Conservation (phyloP, 495 filamentous ascomycete genomes). For the Tirmania nivea region DNA sequence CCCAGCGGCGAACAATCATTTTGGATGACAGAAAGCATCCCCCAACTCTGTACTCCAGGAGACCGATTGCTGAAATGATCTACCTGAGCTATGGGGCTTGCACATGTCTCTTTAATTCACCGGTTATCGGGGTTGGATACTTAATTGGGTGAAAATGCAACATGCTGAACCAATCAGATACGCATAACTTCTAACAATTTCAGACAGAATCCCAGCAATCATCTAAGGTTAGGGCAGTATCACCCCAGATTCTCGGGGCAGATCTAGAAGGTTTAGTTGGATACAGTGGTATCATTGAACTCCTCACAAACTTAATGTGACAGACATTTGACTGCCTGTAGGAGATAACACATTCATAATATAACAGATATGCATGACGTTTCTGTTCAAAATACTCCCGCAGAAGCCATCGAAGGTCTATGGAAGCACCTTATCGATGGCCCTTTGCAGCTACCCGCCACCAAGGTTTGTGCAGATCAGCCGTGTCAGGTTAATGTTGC, state of each 20-base stretch:
- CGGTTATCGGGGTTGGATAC: background rate
- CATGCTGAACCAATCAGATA: background rate
- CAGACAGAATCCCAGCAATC: background rate
- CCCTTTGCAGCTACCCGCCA: too few species aligned
- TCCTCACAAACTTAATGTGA: too few species aligned
- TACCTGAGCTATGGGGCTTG: background rate
- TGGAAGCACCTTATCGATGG: too few species aligned
- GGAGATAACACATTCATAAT: too few species aligned
- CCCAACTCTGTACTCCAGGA: constrained; percentile 2
- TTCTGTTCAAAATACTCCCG: too few species aligned
- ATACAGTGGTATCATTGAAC: too few species aligned
- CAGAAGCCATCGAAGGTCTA: too few species aligned
- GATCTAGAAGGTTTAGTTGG: background rate
- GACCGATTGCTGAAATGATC: constrained; percentile 1
- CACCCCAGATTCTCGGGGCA: background rate
- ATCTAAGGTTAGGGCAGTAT: background rate
- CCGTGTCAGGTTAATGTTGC: too few species aligned
- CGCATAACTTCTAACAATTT: background rate
- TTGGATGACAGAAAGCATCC: constrained; percentile 18
- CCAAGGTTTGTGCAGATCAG: too few species aligned
- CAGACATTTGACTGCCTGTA: too few species aligned
- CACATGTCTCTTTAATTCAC: background rate
- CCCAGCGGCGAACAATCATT: background rate
- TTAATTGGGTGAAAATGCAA: background rate
- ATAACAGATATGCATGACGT: too few species aligned